Conservation (phyloP, 352 stramenopile species). For the Globisporangium perplexum region DNA sequence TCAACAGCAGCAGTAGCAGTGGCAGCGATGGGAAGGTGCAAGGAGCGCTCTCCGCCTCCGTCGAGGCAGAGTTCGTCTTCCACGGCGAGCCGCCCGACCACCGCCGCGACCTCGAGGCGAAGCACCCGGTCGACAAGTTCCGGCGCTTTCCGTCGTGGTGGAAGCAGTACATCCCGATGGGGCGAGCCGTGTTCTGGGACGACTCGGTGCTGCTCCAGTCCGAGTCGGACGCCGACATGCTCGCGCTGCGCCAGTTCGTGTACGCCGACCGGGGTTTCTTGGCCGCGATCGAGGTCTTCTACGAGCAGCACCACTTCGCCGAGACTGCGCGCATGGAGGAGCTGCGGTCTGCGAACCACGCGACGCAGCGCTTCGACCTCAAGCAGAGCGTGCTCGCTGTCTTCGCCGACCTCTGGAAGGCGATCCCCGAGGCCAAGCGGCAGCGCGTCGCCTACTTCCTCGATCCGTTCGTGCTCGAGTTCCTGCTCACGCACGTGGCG, state of each 20-base stretch:
- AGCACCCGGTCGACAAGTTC: conserved; percentile 35
- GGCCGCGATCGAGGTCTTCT: conserved; percentile 55
- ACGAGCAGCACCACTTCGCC: conserved; percentile 73
- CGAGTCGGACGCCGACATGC: conserved; percentile 47
- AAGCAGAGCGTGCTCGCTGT: conserved; percentile 31
- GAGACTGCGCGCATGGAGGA: conserved; percentile 72
- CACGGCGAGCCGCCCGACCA: conserved; percentile 17
- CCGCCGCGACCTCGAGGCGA: conserved; percentile 6
- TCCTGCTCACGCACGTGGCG: conserved; percentile 39
- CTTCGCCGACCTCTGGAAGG: conserved; percentile 50
- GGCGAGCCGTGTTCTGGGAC: conserved; percentile 62
- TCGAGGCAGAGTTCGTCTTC: conserved; percentile 44
- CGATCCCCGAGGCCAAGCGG: conserved; percentile 39
- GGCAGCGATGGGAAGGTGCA: conserved; percentile 2
- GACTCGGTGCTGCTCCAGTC: conserved; percentile 50
- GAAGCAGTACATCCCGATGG: conserved; percentile 53
- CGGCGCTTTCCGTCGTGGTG: conserved; percentile 52
- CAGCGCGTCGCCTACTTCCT: conserved; percentile 47
- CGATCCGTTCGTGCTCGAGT: conserved; percentile 62
- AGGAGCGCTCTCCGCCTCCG: conserved; percentile 16
- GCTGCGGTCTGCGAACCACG: conserved; percentile 28
- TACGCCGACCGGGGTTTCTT: conserved; percentile 35
- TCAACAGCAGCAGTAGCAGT: neutral
- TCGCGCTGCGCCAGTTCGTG: conserved; percentile 32
- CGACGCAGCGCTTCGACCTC: conserved; percentile 37